These are phyloP conservation scores for Backusella tarrabulga DNA, from an alignment of 192 early-diverging fungal genomes.

Conservation along the genomic window DNA sequence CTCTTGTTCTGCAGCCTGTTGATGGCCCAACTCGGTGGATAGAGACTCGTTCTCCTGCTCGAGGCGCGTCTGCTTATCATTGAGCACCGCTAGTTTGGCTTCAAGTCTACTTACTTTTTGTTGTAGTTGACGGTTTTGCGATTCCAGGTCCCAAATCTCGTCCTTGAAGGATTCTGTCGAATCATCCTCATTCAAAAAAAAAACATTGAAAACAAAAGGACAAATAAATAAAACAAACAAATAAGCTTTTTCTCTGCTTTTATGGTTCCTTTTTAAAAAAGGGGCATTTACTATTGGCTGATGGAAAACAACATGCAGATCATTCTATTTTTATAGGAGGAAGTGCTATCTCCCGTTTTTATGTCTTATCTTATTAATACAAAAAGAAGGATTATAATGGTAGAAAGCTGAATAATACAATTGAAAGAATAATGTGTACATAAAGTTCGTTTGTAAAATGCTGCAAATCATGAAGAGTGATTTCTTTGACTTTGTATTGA, in stretches of 20 bases:
- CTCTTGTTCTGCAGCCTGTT: background rate
- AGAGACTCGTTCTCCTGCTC: background rate
- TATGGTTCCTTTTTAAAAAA: background rate
- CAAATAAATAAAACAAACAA: background rate
- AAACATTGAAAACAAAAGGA: slow-evolving; percentile 8
- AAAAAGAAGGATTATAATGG: no score
- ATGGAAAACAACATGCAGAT: no score
- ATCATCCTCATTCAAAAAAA: slow-evolving; percentile 15
- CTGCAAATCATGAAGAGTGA: background rate
- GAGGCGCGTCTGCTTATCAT: background rate
- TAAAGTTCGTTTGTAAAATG: background rate
- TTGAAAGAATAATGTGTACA: background rate
- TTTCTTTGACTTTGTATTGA: background rate
- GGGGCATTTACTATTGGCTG: no score
- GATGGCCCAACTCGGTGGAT: background rate
- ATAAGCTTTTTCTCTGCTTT: slow-evolving; percentile 1
- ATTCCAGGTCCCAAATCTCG: slow-evolving; percentile 28
- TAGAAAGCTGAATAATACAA: background rate
- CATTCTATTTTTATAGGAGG: slow-evolving; percentile 1
- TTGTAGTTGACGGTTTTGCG: slow-evolving; percentile 17
- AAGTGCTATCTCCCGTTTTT: background rate
- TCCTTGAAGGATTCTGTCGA: slow-evolving; percentile 23
- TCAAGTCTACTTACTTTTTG: slow-evolving; percentile 6
- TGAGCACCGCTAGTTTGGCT: background rate
- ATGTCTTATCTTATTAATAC: background rate